phyloP scores from a whole-genome alignment of 306 rosid genomes.

The Adenanthera pavonina region DNA sequence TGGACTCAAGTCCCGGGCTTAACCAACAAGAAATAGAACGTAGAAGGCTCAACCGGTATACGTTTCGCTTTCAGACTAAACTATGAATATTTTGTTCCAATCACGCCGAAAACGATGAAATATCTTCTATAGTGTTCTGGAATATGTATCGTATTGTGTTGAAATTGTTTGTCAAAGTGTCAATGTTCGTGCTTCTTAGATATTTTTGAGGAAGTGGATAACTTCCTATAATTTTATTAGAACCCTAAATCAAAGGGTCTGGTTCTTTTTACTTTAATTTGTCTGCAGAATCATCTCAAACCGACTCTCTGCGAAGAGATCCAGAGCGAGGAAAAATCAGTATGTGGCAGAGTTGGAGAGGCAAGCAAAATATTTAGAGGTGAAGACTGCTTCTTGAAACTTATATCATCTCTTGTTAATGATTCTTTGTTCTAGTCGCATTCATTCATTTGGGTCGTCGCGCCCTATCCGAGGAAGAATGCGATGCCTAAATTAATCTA shows the following conservation, averaged over 20 bases:
- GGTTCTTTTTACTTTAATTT: conserved; percentile 6
- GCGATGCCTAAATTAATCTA: background rate
- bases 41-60: conserved; percentile 45
- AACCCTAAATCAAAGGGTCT: background rate
- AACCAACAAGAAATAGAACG: conserved; percentile 35
- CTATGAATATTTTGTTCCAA: background rate
- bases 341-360: conserved; percentile 11
- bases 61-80: background rate
- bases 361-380: conserved; percentile 45
- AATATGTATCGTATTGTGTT: too few species aligned
- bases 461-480: too few species aligned
- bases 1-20: background rate
- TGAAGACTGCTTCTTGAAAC: conserved; percentile 2
- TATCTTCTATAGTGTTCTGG: too few species aligned
- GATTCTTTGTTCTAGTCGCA: background rate
- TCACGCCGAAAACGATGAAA: background rate
- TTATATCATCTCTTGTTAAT: background rate
- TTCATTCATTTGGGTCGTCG: too few species aligned
- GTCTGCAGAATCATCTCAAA: background rate
- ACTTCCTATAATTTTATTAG: background rate
- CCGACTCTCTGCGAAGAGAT: conserved; percentile 9
- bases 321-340: background rate
- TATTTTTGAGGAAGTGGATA: background rate
- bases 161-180: background rate
- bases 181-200: background rate